Conservation (phyloP, 2,329 filamentous ascomycete species). For the Ophiosphaerella herpotricha region DNA sequence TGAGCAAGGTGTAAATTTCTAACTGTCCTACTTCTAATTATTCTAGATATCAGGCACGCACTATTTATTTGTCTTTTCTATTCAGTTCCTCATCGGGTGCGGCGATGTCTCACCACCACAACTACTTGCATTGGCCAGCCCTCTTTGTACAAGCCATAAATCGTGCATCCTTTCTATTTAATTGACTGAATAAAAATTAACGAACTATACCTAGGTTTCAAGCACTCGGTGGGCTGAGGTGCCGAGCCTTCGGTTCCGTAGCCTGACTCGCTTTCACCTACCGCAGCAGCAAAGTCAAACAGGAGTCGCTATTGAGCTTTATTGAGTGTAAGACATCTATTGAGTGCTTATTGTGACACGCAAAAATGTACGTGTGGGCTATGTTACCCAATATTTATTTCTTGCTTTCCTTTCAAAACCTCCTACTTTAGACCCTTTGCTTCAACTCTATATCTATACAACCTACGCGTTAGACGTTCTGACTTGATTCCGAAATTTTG, state of each 20-base stretch:
- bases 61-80: constrained; percentile 24
- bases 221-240: constrained; percentile 3
- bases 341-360: not conserved
- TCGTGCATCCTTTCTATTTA: not conserved
- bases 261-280: constrained; percentile 17
- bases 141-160: constrained; percentile 1
- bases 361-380: not conserved
- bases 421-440: no score
- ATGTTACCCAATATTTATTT: not conserved
- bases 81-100: constrained; percentile 40
- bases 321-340: constrained; percentile 18
- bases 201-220: not conserved
- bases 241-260: not conserved
- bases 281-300: constrained; percentile 10
- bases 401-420: not conserved
- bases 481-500: no score
- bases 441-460: no score
- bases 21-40: no score
- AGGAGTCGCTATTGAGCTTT: constrained; percentile 26
- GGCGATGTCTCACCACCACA: constrained; percentile 19
- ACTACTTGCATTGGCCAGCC: constrained; percentile 8
- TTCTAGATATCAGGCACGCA: not conserved
- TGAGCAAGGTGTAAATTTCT: not conserved
- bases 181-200: constrained; percentile 7
- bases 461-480: no score